phyloP scores from a whole-genome alignment of 495 filamentous ascomycete species.

The Penicillium robsamsonii region DNA sequence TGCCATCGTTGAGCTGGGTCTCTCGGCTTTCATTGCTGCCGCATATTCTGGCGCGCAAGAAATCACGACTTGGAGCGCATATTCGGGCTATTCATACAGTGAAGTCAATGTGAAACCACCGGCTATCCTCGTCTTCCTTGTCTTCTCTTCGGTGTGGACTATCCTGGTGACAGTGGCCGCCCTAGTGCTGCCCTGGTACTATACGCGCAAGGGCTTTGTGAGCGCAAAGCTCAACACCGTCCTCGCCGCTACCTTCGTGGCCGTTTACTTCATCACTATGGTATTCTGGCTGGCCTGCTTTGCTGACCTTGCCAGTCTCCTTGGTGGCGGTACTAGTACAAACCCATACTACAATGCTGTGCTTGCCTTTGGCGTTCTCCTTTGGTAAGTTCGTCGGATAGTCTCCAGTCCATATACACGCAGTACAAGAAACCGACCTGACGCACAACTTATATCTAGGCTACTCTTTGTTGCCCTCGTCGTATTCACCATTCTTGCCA shows the following conservation, averaged over 20 bases:
- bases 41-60: slow-evolving; percentile 2
- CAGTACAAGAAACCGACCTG: background rate
- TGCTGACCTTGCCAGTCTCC: slow-evolving; percentile 26
- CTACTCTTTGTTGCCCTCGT: slow-evolving; percentile 30
- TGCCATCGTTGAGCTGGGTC: slow-evolving; percentile 29
- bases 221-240: slow-evolving; percentile 22
- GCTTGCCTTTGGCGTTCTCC: slow-evolving; percentile 33
- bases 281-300: slow-evolving; percentile 38
- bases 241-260: slow-evolving; percentile 20
- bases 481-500: slow-evolving; percentile 28
- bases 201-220: slow-evolving; percentile 17
- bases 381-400: slow-evolving; percentile 21
- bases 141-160: slow-evolving; percentile 30
- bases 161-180: slow-evolving; percentile 21
- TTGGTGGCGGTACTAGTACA: slow-evolving; percentile 10
- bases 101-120: slow-evolving; percentile 20
- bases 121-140: slow-evolving; percentile 24
- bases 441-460: slow-evolving; percentile 11
- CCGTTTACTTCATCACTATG: slow-evolving; percentile 31
- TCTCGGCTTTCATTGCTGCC: slow-evolving; percentile 21
- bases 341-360: slow-evolving; percentile 23
- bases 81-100: slow-evolving; percentile 9
- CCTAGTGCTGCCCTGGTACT: slow-evolving; percentile 26
- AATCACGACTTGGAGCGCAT: slow-evolving; percentile 9
- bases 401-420: background rate